Conservation (phyloP, 106 monocot genomes). For the Amphibolis antarctica region DNA sequence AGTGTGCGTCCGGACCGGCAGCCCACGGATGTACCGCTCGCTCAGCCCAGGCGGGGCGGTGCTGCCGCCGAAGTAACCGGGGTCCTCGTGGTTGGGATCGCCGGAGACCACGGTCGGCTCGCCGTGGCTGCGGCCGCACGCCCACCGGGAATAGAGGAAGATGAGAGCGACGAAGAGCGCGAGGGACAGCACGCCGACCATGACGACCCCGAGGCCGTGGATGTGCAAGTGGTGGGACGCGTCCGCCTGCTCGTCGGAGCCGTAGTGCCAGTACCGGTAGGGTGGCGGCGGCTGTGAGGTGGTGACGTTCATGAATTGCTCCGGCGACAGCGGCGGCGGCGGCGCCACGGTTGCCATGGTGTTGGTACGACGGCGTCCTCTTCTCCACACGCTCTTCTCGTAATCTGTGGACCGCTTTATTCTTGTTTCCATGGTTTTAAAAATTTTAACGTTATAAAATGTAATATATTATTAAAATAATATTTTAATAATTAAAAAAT, state of each 20-base stretch:
- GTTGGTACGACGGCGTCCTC: background rate
- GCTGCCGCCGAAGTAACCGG: background rate
- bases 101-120: too few species aligned
- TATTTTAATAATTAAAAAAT: too few species aligned
- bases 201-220: background rate
- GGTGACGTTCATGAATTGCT: too few species aligned
- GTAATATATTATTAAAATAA: too few species aligned
- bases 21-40: background rate
- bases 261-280: background rate
- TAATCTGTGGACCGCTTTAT: background rate
- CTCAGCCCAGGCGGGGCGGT: background rate
- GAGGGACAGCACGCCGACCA: background rate
- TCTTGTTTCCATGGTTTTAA: too few species aligned
- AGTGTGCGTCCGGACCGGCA: background rate
- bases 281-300: background rate
- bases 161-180: constrained; percentile 1
- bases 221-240: background rate
- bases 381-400: background rate
- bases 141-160: constrained; percentile 2
- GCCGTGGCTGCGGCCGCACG: background rate
- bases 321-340: background rate
- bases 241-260: background rate
- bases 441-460: too few species aligned
- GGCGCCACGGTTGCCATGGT: background rate
- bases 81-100: background rate